Evolutionary conservation across 225 moss, liverwort and hornwort species (phyloP), one percentile per base, ranked within the genome.

Genomic region (Pseudoscleropodium purum): DNA sequence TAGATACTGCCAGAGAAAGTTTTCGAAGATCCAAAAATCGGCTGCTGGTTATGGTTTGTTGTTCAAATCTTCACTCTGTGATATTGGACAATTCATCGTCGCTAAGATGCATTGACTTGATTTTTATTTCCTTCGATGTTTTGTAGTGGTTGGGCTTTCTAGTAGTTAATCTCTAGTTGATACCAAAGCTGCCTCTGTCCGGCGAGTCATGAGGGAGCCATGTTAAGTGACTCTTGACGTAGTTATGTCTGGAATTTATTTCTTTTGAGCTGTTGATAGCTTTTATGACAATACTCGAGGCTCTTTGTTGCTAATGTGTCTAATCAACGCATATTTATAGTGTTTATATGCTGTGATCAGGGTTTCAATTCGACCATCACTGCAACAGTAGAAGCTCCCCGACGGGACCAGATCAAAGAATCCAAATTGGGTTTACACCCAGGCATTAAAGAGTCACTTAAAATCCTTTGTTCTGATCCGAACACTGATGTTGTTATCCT

Each of bases 311-410:
- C 36, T 66, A 74, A 74, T 82, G 57, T 61, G 45, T 67, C 81
- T 56, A 29, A 75, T 75, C 27, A 75, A 66, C n/a, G 57, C 45
- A 45, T 68, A 85, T 85, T 84, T 52, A 73, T 61, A 66, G 72
- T 81, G 51, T 82, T 63, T 45, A 15, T 65, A 41, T 82, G 73
- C 67, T 63, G n/a, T 86, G 67, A 67, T 66, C 84, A 94, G 94
- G 95, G 98, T 47, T 98, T 98, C 72, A 97, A 98, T 69, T 92
- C 96, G 27, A 98, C 97, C 39, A 95, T 98, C 87, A 97, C 98
- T 64, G 94, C 96, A 36, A 95, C 94, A 83, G 95, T 93, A 13
- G 98, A 96, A 90, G 96, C 91, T 57, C 97, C 95, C 29, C 91
- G 96, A 67, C 89, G 96, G 72, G 94, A 94, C 66, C 98, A 97